Conservation (phyloP, 1,284 basidiomycete genomes). For the Ustilago esculenta region DNA sequence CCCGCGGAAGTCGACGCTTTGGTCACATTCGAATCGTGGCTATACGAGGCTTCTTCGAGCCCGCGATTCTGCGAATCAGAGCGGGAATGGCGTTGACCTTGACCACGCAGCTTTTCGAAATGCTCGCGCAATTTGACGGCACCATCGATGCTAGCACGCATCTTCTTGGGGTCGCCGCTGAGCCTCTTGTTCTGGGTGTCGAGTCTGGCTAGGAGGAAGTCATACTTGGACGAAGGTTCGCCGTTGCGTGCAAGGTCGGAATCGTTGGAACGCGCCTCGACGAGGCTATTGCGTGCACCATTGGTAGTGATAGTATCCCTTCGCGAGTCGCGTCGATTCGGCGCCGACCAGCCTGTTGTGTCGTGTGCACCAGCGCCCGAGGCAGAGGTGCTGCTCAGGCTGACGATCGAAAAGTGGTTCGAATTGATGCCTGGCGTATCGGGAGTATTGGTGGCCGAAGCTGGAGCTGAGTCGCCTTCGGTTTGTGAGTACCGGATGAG, state of each 20-base stretch:
- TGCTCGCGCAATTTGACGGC: conserved; percentile 59
- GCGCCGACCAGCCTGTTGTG: conserved; percentile 6
- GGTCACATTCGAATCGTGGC: conserved; percentile 3
- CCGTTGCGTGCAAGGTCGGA: conserved; percentile 6
- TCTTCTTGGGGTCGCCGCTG: conserved; percentile 55
- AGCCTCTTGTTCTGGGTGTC: conserved; percentile 56
- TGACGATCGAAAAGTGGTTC: conserved; percentile 53
- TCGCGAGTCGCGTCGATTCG: conserved; percentile 19
- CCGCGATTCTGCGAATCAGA: conserved; percentile 28
- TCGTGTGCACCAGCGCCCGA: background rate
- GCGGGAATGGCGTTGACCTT: conserved; percentile 21
- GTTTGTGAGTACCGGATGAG: conserved; percentile 22
- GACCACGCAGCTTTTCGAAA: conserved; percentile 59
- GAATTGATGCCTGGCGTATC: conserved; percentile 36
- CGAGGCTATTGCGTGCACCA: conserved; percentile 8
- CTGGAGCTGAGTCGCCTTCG: background rate
- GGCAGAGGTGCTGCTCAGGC: conserved; percentile 32
- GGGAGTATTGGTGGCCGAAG: conserved; percentile 1
- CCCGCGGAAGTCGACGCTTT: background rate
- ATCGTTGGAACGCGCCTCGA: conserved; percentile 10
- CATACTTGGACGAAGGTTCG: conserved; percentile 41
- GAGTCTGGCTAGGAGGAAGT: conserved; percentile 53
- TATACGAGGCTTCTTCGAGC: conserved; percentile 3
- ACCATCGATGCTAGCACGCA: conserved; percentile 57
- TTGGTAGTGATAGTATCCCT: conserved; percentile 39